A percentile compares a stretch with the other conserved stretches of the same genome.
Evolutionary conservation across 768 basidiomycete genomes (phyloP).

Genomic region (Pleurotus pulmonarius): DNA sequence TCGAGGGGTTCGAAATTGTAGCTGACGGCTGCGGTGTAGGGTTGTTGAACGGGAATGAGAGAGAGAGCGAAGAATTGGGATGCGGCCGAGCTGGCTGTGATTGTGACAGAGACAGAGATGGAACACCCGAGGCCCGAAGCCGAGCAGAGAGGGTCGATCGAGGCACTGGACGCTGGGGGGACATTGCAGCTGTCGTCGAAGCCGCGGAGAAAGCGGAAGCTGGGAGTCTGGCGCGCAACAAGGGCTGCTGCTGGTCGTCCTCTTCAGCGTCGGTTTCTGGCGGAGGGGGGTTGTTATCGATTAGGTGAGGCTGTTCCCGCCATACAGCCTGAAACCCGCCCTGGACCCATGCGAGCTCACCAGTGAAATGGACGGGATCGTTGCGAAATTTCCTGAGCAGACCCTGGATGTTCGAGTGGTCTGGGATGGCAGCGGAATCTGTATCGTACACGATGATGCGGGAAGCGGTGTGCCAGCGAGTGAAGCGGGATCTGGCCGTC

Average conservation of each 20-base stretch:
- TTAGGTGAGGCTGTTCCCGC: slow-evolving; percentile 45
- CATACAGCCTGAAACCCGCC: slow-evolving; percentile 80
- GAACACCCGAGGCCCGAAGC: slow-evolving; percentile 10
- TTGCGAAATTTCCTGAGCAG: slow-evolving; percentile 72
- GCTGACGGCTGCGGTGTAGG: neutral
- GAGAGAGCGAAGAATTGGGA: slow-evolving; percentile 1
- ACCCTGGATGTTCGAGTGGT: slow-evolving; percentile 66
- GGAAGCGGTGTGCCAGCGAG: slow-evolving; percentile 50
- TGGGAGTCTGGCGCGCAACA: slow-evolving; percentile 60
- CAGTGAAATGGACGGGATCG: slow-evolving; percentile 34
- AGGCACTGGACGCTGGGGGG: slow-evolving; percentile 16
- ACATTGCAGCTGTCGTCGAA: slow-evolving; percentile 33
- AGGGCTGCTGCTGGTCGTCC: slow-evolving; percentile 26
- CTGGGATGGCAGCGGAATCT: slow-evolving; percentile 59
- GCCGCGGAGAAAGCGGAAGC: slow-evolving; percentile 59
- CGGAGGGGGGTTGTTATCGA: slow-evolving; percentile 45
- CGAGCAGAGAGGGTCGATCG: slow-evolving; percentile 16
- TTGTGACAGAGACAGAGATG: slow-evolving; percentile 12
- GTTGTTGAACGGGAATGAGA: neutral
- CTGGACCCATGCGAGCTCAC: slow-evolving; percentile 71
- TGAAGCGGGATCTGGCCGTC: slow-evolving; percentile 55
- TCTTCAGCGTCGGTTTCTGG: slow-evolving; percentile 52
- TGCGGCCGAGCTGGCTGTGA: slow-evolving; percentile 14
- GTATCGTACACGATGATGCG: slow-evolving; percentile 85
- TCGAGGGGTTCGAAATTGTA: neutral